Evolutionary conservation across 2,329 filamentous ascomycete species (phyloP), one percentile per base, ranked within the genome.

Genomic region (Cladosporium sp.): DNA sequence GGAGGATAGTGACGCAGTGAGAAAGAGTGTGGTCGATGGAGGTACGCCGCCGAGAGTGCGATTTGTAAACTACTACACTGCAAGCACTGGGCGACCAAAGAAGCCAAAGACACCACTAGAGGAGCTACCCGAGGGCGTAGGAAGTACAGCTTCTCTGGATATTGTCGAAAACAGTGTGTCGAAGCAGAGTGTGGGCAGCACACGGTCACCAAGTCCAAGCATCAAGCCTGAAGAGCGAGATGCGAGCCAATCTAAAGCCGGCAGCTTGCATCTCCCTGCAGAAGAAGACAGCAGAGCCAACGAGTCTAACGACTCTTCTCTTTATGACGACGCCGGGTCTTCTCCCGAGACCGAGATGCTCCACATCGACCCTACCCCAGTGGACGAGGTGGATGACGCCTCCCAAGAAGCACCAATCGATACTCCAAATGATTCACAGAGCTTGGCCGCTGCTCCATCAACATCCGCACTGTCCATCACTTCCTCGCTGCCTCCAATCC

Each of bases 41-140:
- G 64, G 65, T 14, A 58, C 66, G 62, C 79, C 80, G 1, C 80
- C 81, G 2, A 82, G 89, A 62, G 86, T 95, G 12, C 85, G 92
- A 18, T 97, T 97, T 72, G 83, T 92, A 65, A 97, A 97, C 74
- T 97, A 96, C 76, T 97, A 94, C 75, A 96, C 93, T 1, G 85
- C 91, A n/a, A 93, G 91, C 69, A 89, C 90, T 11, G 93, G 93
- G 3, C 83, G 87, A 66, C 83, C 84, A 2, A 93, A 82, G 71
- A 80, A 78, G 69, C 75, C 77, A 6, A 79, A 79, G 66, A 74
- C 90, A 70, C 77, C 78, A 16, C 81, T 82, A 69, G 64, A 56
- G 18, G 58, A 65, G 14, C 21, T 58, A 14, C 62, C 66, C 2
- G 63, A 62, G 8, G 58, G 55, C n/a, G 64, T 66, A 6, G 58